Base-by-base conservation (phyloP, 1,284 basidiomycete species). In the Paramarasmius palmivorus region DNA sequence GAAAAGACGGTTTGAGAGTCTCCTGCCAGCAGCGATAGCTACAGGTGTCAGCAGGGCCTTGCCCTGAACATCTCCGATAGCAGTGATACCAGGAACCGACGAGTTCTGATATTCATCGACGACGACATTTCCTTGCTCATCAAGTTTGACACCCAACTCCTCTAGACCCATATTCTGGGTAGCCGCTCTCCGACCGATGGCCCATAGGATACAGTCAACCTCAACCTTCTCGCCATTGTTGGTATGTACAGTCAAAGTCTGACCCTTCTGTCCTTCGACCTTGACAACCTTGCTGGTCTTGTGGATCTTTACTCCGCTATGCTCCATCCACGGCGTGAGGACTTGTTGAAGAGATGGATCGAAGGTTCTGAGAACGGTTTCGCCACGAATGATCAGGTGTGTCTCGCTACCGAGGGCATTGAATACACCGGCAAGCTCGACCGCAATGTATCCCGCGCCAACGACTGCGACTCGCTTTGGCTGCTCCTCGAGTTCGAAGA, bases 391-490 rank as follows among this genome's bases (percentile, higher is more conserved):
- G 66, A 98, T 70, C 58, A 98, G 73, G 68, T 98, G 94, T 19
- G 95, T 96, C 72, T 98, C 93, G 40, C 85, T 82, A 22, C 93
- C 93, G 49, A 95, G 82, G 4, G 90, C 80, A 70, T 95, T 85
- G 71, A 97, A 84, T 54, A 97, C 84, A 23, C 94, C 94, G 3
- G 93, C 92, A 42, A 95, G 83, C 70, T 99, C 96, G 60, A 98
- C 92, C 20, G 94, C 93, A 63, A 99, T 99, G 73, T 99, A 99
- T 3, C 96, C 96, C 17, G 96, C 96, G 48, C 96, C 96, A 37
- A 98, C 88, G 55, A 99, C 90, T 2, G 89, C 95, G 29, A 97
- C 95, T 53, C 94, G 85, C 72, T 90, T 93, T 12, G 96, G 96
- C 71, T 97, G 93, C 57, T 90, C 81, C 63, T 86, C 83, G 44